Base-by-base conservation (phyloP, 1,284 basidiomycete genomes). In the Austroboletus novae-zelandiae region DNA sequence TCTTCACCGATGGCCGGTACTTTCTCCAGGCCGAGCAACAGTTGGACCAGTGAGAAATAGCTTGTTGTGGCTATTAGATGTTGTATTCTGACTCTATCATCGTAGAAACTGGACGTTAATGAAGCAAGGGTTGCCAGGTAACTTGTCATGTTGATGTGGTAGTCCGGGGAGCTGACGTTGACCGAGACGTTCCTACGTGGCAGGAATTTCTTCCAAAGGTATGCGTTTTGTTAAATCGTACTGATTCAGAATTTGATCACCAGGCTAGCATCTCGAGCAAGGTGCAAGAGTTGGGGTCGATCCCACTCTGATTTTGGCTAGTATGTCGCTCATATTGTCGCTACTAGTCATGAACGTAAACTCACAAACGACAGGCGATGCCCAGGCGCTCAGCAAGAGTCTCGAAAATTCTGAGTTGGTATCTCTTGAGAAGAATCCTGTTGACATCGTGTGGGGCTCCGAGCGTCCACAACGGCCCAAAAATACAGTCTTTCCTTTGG, bases 1-100 rank as follows among this genome's bases (percentile, higher is more conserved):
- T 94, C 43, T 95, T 94, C 68, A 97, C 94, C 2, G 95, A 98
- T 72, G 95, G 95, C 2, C 76, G 96, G 40, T 99, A 98, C 70
- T 97, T 90, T 65, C 73, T 97, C 13, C 96, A 98, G 71, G 96
- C 95, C 0, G 84, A 80, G 52, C 83, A 95, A 61, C 89, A 99
- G 72, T 75, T 99, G 43, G 92, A 96, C 62, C 62, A 78, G 81
- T 91, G 65, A 69, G 80, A 47, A 25, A 47, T 35, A 40, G 11
- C 37, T 10, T 23, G 17, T 8, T 18, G 27, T 15, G 2, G 20
- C 14, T 49, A 11, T 7, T 11, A 11, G 15, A 2, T 2, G 25
- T n/a, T n/a, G 9, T 39, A 7, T 43, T 42, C 45, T 53, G 23
- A 62, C 9, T 29, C 2, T 1, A 9, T 18, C 8, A 1, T 41